A percentile compares a stretch with the other conserved stretches of the same genome.
Evolutionary conservation across 371 early-diverging fungal genomes (phyloP).

Genomic region (Parasitella parasitica): DNA sequence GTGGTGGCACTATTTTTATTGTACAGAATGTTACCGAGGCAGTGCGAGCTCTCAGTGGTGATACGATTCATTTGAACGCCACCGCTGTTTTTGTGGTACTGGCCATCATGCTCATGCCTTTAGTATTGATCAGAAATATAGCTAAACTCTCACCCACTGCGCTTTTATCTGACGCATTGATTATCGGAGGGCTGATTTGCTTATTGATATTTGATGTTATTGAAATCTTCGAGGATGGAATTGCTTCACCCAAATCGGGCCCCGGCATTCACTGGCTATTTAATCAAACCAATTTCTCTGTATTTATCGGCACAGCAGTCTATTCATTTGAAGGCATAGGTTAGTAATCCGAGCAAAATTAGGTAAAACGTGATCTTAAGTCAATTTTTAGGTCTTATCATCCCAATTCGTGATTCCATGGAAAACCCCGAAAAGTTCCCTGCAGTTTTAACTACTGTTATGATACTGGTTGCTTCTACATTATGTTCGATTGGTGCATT

Average conservation of each 20-base stretch:
- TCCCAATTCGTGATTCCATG: constrained; percentile 90
- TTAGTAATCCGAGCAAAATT: too few relatives aligned
- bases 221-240: constrained; percentile 28
- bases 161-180: constrained; percentile 86
- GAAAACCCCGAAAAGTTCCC: constrained; percentile 79
- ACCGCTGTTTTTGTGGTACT: constrained; percentile 19
- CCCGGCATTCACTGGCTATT: constrained; percentile 44
- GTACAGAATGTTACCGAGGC: constrained; percentile 78
- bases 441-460: constrained; percentile 68
- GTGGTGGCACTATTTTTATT: constrained; percentile 86
- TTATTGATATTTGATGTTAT: constrained; percentile 33
- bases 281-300: constrained; percentile 61
- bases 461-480: constrained; percentile 68
- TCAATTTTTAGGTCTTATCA: constrained; percentile 78
- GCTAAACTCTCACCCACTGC: constrained; percentile 81
- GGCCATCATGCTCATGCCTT: constrained; percentile 53
- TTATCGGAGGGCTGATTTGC: constrained; percentile 71
- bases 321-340: constrained; percentile 90
- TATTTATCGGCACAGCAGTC: constrained; percentile 92
- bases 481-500: constrained; percentile 77
- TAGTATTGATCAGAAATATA: constrained; percentile 87
- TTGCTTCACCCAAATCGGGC: constrained; percentile 25
- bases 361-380: too few relatives aligned
- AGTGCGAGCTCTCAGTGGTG: constrained; percentile 60
- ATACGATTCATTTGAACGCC: constrained; percentile 39